phyloP scores from a whole-genome alignment of 2,329 filamentous ascomycete species.

The Torrubiellomyces zombiae region DNA sequence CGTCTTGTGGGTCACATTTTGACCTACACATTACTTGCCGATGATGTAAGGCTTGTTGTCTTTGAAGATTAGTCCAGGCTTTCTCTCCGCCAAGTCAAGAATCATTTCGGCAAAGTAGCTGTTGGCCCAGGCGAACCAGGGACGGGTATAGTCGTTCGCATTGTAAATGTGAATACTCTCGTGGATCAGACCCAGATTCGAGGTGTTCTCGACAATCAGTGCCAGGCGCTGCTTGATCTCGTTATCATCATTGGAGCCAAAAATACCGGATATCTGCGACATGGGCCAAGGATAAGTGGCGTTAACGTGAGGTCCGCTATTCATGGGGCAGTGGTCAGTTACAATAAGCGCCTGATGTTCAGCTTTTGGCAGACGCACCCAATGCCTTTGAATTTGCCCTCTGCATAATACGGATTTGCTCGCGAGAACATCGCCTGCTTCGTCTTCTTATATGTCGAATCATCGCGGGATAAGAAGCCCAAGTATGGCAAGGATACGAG shows the following conservation, averaged over 20 bases:
- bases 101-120: slow-evolving; percentile 25
- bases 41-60: slow-evolving; percentile 5
- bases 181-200: slow-evolving; percentile 28
- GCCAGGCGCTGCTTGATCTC: slow-evolving; percentile 18
- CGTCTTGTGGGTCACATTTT: no score
- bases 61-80: slow-evolving; percentile 52
- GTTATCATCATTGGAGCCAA: slow-evolving; percentile 24
- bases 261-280: slow-evolving; percentile 34
- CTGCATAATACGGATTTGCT: slow-evolving; percentile 58
- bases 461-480: slow-evolving; percentile 38
- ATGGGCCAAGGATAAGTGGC: slow-evolving; percentile 39
- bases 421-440: slow-evolving; percentile 59
- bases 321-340: no score
- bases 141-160: slow-evolving; percentile 21
- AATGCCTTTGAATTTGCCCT: slow-evolving; percentile 10
- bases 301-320: slow-evolving; percentile 46
- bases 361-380: slow-evolving; percentile 7
- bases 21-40: no score
- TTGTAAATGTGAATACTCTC: slow-evolving; percentile 29
- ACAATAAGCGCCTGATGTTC: background rate
- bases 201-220: slow-evolving; percentile 23
- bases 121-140: slow-evolving; percentile 29
- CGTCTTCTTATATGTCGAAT: slow-evolving; percentile 61
- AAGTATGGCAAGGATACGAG: slow-evolving; percentile 49
- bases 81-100: slow-evolving; percentile 64